Percentiles rank a stretch among this genome's conserved stretches.
phyloP scores from a whole-genome alignment of 1,139 yeast genomes.

The Blastobotrys buckinghamii region DNA sequence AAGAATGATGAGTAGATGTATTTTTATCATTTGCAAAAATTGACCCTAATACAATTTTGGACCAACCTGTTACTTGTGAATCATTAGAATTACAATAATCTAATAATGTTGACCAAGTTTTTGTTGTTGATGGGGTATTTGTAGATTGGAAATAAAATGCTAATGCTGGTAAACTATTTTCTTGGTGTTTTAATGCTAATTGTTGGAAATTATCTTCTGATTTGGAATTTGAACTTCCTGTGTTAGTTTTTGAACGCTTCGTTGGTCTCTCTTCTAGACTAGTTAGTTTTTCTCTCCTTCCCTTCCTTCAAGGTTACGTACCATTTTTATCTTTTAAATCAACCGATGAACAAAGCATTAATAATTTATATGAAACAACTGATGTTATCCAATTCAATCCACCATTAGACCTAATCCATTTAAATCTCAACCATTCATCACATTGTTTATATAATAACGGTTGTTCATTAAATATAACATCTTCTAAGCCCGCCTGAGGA shows the following conservation, averaged over 20 bases:
- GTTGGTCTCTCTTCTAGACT: not conserved
- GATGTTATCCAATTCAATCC: not conserved
- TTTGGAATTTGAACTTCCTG: not conserved
- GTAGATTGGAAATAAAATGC: not conserved
- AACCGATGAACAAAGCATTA: not conserved
- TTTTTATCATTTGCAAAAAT: not conserved
- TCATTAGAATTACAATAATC: conserved; percentile 6
- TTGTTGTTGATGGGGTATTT: not conserved
- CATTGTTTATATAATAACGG: not conserved
- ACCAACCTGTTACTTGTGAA: conserved; percentile 14
- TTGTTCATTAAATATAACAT: not conserved
- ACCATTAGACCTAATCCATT: not conserved
- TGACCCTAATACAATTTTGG: conserved; percentile 10
- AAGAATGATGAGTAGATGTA: not conserved
- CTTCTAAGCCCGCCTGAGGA: not conserved
- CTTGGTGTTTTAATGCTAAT: not conserved
- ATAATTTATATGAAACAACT: not conserved
- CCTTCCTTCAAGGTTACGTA: not conserved
- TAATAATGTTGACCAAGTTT: not conserved
- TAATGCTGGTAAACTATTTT: not conserved
- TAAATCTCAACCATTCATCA: conserved; percentile 1
- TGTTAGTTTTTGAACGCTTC: not conserved
- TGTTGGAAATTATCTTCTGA: not conserved
- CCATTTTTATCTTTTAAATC: not conserved
- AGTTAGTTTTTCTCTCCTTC: not conserved